phyloP scores from a whole-genome alignment of 169 alveolate genomes.

The Amoebophrya sp. region DNA sequence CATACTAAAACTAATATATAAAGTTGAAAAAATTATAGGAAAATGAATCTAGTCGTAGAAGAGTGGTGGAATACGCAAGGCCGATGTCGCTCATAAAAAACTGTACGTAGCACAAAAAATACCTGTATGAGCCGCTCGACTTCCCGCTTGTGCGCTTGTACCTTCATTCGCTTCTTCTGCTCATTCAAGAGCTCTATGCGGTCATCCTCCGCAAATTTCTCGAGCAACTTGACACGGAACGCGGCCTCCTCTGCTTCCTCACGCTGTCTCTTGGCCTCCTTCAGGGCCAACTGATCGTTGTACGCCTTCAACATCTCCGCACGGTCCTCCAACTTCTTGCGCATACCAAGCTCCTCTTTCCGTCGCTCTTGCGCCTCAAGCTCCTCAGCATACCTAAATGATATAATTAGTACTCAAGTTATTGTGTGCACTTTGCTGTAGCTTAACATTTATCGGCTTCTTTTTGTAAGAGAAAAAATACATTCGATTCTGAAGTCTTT shows the following conservation, averaged over 20 bases:
- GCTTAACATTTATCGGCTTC: too few relatives aligned
- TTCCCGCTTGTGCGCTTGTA: conserved; percentile 21
- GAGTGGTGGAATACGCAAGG: too few relatives aligned
- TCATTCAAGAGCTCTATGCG: neutral
- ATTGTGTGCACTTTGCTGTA: too few relatives aligned
- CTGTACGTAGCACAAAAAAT: neutral
- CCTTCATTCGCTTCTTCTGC: conserved; percentile 24
- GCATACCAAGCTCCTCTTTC: neutral
- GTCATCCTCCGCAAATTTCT: neutral
- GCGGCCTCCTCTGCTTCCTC: neutral
- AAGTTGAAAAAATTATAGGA: too few relatives aligned
- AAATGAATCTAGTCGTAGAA: too few relatives aligned
- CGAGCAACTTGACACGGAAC: neutral
- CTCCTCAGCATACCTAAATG: neutral
- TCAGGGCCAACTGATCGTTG: neutral
- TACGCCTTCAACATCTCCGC: neutral
- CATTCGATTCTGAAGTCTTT: too few relatives aligned
- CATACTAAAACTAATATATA: too few relatives aligned
- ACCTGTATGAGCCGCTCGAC: neutral
- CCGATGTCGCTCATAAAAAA: too few relatives aligned
- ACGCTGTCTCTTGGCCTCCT: neutral
- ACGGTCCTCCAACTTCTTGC: neutral
- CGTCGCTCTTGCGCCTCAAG: neutral
- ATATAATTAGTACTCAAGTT: too few relatives aligned
- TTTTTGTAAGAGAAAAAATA: too few relatives aligned